Evolutionary conservation across 176 grass and related monocot genomes (phyloP).

Genomic region (Hordeum marinum): DNA sequence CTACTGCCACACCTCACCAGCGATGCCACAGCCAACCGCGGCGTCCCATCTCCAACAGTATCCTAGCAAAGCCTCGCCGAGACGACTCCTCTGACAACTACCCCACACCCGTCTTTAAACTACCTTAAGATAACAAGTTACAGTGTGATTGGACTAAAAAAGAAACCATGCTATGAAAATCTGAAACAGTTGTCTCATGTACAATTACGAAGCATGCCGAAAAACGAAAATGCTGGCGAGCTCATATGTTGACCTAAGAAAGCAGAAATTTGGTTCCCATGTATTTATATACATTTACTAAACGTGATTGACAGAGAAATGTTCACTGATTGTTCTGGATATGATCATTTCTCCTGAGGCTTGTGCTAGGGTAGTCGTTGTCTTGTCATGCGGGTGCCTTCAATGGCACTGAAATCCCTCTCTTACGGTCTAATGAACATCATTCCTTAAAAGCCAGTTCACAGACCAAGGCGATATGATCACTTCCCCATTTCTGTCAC

Average conservation of each 20-base stretch:
- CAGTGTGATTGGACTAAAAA: too few relatives aligned
- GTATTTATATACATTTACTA: neutral
- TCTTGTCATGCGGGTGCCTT: neutral
- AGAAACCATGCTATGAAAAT: too few relatives aligned
- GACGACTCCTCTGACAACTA: too few relatives aligned
- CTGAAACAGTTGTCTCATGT: neutral
- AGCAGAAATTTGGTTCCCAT: neutral
- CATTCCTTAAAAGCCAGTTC: conserved; percentile 63
- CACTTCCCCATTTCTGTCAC: conserved; percentile 91
- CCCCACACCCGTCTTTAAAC: too few relatives aligned
- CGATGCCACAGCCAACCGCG: too few relatives aligned
- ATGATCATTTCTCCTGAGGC: neutral
- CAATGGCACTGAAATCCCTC: neutral
- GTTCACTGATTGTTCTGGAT: neutral
- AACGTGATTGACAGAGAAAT: conserved; percentile 4
- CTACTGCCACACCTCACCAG: too few relatives aligned
- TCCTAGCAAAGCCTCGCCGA: too few relatives aligned
- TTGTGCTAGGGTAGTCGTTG: neutral
- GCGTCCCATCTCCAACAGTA: too few relatives aligned
- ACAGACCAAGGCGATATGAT: conserved; percentile 81
- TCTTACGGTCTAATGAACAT: neutral
- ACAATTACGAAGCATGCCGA: neutral
- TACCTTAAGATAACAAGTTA: too few relatives aligned
- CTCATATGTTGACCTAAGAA: neutral
- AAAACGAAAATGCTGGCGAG: neutral